Percentiles rank a stretch among this genome's conserved stretches.
Evolutionary conservation across 2,329 filamentous ascomycete species (phyloP).

Genomic region (Colletotrichum musicola): DNA sequence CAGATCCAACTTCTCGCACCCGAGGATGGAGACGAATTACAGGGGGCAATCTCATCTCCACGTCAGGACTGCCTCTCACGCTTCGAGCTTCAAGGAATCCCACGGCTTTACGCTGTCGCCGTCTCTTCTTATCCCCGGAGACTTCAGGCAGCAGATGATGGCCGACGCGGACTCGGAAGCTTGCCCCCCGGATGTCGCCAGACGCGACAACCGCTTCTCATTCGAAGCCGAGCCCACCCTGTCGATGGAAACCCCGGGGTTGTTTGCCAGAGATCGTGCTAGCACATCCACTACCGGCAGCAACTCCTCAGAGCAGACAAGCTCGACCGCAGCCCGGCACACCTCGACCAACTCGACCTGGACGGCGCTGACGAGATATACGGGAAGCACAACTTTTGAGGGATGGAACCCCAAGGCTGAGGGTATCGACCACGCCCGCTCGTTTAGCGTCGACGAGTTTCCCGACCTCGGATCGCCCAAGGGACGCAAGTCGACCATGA

Average conservation of each 20-base stretch:
- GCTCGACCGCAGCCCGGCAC: constrained; percentile 64
- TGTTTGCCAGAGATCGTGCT: constrained; percentile 57
- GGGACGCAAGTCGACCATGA: constrained; percentile 27
- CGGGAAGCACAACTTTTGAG: constrained; percentile 61
- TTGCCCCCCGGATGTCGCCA: constrained; percentile 50
- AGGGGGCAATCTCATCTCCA: constrained; percentile 47
- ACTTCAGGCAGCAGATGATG: constrained; percentile 68
- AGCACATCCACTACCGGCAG: constrained; percentile 69
- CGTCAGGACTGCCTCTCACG: constrained; percentile 58
- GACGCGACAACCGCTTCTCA: constrained; percentile 49
- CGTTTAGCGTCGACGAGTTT: constrained; percentile 41
- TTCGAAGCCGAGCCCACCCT: constrained; percentile 51
- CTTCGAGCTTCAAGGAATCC: constrained; percentile 69
- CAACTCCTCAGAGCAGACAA: constrained; percentile 59
- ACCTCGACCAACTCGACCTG: constrained; percentile 66
- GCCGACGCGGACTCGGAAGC: constrained; percentile 28
- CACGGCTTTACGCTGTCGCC: constrained; percentile 72
- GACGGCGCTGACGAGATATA: constrained; percentile 67
- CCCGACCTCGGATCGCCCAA: constrained; percentile 39
- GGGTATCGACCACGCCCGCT: constrained; percentile 47
- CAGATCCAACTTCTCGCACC: constrained; percentile 66
- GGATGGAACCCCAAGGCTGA: constrained; percentile 46
- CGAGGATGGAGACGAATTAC: constrained; percentile 52
- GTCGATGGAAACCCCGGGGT: constrained; percentile 48
- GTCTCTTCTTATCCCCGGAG: constrained; percentile 71